These are phyloP conservation scores for Blastobotrys americana DNA, from an alignment of 805 yeast genomes.

Conservation along the genomic window DNA sequence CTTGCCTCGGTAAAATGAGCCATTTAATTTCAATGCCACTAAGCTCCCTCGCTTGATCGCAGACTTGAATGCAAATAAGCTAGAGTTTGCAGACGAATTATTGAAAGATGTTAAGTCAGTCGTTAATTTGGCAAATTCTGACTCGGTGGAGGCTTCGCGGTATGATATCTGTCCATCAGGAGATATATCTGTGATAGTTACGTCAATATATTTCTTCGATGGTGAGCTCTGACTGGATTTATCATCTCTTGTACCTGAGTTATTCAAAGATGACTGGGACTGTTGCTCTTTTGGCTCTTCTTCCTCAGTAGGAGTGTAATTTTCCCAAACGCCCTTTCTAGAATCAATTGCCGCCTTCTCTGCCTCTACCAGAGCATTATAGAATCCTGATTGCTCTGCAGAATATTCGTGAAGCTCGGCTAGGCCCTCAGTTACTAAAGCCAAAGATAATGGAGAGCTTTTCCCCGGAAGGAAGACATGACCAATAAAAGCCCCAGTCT, in stretches of 20 bases:
- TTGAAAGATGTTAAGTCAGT: slow-evolving; percentile 25
- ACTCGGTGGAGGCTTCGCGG: slow-evolving; percentile 19
- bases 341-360: slow-evolving; percentile 52
- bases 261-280: slow-evolving; percentile 14
- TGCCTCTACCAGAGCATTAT: slow-evolving; percentile 48
- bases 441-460: slow-evolving; percentile 49
- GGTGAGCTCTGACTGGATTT: slow-evolving; percentile 17
- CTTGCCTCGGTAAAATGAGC: slow-evolving; percentile 53
- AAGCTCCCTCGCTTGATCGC: slow-evolving; percentile 45
- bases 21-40: slow-evolving; percentile 46
- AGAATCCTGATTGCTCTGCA: slow-evolving; percentile 49
- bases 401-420: slow-evolving; percentile 61
- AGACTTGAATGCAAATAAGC: slow-evolving; percentile 22
- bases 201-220: slow-evolving; percentile 30
- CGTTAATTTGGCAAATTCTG: slow-evolving; percentile 17
- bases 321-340: slow-evolving; percentile 61
- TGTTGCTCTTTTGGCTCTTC: slow-evolving; percentile 18
- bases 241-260: slow-evolving; percentile 16
- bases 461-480: slow-evolving; percentile 48
- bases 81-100: slow-evolving; percentile 27
- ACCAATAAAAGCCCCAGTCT: slow-evolving; percentile 76
- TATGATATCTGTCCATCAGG: slow-evolving; percentile 25
- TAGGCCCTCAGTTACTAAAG: slow-evolving; percentile 54
- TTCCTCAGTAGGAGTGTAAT: slow-evolving; percentile 42
- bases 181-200: slow-evolving; percentile 27